phyloP scores from a whole-genome alignment of 768 basidiomycete species.

The Hemileccinum impolitum region DNA sequence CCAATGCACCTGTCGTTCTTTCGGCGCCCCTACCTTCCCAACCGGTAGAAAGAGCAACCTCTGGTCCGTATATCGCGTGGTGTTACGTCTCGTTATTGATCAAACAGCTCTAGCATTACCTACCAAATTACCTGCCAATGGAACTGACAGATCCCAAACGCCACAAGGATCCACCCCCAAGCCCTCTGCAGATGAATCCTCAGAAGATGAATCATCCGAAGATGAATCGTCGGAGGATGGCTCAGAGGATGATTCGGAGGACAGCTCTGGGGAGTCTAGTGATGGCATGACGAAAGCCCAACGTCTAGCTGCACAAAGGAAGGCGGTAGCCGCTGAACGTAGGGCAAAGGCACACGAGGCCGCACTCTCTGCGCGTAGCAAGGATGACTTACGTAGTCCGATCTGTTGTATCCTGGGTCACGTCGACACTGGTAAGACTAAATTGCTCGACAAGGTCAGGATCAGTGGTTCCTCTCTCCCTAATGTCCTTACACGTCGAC shows the following conservation, averaged over 20 bases:
- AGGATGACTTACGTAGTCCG: slow-evolving; percentile 89
- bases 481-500: slow-evolving; percentile 3
- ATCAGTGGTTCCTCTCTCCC: neutral
- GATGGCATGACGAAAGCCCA: slow-evolving; percentile 69
- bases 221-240: slow-evolving; percentile 46
- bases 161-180: slow-evolving; percentile 28
- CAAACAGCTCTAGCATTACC: slow-evolving; percentile 1
- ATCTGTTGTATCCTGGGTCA: slow-evolving; percentile 99
- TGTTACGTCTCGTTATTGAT: neutral
- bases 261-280: slow-evolving; percentile 40
- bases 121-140: slow-evolving; percentile 9
- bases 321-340: slow-evolving; percentile 82
- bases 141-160: slow-evolving; percentile 14
- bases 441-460: slow-evolving; percentile 89
- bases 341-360: slow-evolving; percentile 76
- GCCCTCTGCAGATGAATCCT: slow-evolving; percentile 25
- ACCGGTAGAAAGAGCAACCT: slow-evolving; percentile 2
- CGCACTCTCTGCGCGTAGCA: slow-evolving; percentile 81
- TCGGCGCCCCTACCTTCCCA: neutral
- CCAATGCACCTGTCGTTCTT: slow-evolving; percentile 4
- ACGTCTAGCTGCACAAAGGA: slow-evolving; percentile 63
- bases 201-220: slow-evolving; percentile 36
- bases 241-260: slow-evolving; percentile 50
- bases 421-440: slow-evolving; percentile 99
- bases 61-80: slow-evolving; percentile 9